Conservation (phyloP, 768 basidiomycete species). For the Harrya chromipes region DNA sequence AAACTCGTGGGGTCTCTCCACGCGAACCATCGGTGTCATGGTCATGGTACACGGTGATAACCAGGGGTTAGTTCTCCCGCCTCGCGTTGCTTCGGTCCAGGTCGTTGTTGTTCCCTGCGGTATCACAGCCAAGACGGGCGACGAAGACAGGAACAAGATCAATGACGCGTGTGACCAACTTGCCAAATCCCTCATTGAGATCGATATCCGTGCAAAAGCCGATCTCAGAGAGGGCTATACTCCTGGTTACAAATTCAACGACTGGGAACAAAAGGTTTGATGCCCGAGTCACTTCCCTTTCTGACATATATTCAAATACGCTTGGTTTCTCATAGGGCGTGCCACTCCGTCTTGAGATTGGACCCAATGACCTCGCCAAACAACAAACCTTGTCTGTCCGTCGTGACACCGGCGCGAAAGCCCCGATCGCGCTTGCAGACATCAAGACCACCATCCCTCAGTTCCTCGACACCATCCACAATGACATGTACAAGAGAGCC, state of each 20-base stretch:
- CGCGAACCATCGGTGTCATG: slow-evolving; percentile 97
- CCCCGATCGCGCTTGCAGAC: slow-evolving; percentile 48
- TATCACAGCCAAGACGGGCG: slow-evolving; percentile 79
- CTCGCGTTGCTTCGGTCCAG: slow-evolving; percentile 91
- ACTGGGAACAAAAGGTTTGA: slow-evolving; percentile 95
- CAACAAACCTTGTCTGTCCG: slow-evolving; percentile 81
- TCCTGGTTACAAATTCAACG: slow-evolving; percentile 98
- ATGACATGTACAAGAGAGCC: slow-evolving; percentile 82
- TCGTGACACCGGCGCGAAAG: slow-evolving; percentile 69
- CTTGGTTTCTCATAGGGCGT: slow-evolving; percentile 64
- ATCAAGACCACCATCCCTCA: slow-evolving; percentile 49
- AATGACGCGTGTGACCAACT: slow-evolving; percentile 76
- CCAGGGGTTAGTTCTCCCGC: slow-evolving; percentile 95
- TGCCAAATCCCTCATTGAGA: slow-evolving; percentile 66
- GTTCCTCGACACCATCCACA: slow-evolving; percentile 84
- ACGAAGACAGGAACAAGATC: slow-evolving; percentile 65
- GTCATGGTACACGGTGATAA: slow-evolving; percentile 99
- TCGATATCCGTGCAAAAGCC: slow-evolving; percentile 79
- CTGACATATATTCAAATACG: not conserved
- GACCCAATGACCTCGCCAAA: slow-evolving; percentile 87
- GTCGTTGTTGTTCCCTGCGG: slow-evolving; percentile 92
- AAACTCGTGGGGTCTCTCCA: slow-evolving; percentile 97
- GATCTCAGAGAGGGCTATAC: slow-evolving; percentile 96
- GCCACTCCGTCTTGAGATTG: slow-evolving; percentile 94
- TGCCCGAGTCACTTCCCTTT: not conserved